phyloP scores from a whole-genome alignment of 345 rosid genomes.

The Eucalyptus guilfoylei region DNA sequence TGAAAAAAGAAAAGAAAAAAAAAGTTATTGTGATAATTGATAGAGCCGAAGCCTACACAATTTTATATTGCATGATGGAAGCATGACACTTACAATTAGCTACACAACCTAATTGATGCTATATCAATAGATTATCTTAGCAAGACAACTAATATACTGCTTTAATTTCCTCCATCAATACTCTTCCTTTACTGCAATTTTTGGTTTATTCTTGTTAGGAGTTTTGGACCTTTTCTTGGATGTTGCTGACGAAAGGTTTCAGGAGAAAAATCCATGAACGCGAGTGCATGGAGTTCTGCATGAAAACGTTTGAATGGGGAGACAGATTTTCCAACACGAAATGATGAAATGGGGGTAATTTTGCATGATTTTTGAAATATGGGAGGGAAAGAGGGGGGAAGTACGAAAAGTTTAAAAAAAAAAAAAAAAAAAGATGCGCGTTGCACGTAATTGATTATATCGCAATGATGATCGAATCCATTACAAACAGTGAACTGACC shows the following conservation, averaged over 20 bases:
- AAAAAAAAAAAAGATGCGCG: not conserved
- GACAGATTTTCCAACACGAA: not conserved
- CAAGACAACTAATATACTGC: not conserved
- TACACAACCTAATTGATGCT: not conserved
- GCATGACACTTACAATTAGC: not conserved
- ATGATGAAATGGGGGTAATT: not conserved
- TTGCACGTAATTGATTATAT: not conserved
- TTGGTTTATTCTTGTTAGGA: not conserved
- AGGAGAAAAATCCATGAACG: not conserved
- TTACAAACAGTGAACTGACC: not conserved
- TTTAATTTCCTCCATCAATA: not conserved
- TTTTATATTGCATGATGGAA: not conserved
- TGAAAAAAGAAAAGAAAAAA: rapidly evolving
- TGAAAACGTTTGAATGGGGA: not conserved
- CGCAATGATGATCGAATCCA: not conserved
- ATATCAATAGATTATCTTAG: not conserved
- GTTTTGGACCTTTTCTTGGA: not conserved
- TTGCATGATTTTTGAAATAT: not conserved
- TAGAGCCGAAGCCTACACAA: not conserved
- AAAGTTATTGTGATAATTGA: not conserved
- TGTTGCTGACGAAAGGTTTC: not conserved
- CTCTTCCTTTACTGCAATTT: not conserved
- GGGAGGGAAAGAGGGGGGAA: not conserved
- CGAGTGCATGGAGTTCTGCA: not conserved
- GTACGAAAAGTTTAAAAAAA: not conserved